A percentile compares a stretch with the other conserved stretches of the same genome.
Conservation (phyloP, 352 stramenopile species). For the Aphanomyces cochlioides region DNA sequence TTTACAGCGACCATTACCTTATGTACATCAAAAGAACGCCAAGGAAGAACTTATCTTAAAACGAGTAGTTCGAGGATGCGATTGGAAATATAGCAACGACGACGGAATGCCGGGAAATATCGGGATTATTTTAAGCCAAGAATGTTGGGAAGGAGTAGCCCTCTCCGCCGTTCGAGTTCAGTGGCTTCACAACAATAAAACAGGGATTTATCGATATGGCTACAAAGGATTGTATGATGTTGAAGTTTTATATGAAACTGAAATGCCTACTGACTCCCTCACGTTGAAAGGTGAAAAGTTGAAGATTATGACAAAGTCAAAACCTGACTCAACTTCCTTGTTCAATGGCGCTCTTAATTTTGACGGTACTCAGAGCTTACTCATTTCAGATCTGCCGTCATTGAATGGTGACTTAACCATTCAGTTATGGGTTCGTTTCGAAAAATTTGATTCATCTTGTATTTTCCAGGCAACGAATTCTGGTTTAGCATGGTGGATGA, state of each 20-base stretch:
- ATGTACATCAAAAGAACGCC: neutral
- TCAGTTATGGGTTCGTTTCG: conserved; percentile 17
- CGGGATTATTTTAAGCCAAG: conserved; percentile 53
- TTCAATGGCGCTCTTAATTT: conserved; percentile 6
- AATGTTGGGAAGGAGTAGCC: conserved; percentile 45
- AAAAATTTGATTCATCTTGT: neutral
- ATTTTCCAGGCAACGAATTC: conserved; percentile 4
- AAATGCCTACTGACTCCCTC: too few relatives aligned
- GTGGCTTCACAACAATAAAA: conserved; percentile 43
- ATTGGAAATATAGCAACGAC: conserved; percentile 75
- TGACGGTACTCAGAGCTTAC: neutral
- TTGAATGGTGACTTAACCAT: conserved; percentile 19
- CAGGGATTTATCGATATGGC: conserved; percentile 60
- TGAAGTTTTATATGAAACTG: neutral
- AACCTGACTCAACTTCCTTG: neutral
- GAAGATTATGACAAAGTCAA: neutral
- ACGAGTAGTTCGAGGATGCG: conserved; percentile 50
- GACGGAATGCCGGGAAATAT: conserved; percentile 58
- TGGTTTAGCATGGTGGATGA: conserved; percentile 18
- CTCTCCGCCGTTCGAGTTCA: conserved; percentile 55
- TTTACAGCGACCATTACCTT: neutral
- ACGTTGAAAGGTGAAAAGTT: too few relatives aligned
- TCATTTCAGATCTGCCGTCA: conserved; percentile 7
- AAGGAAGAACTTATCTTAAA: neutral
- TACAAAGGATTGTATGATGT: conserved; percentile 61